Base-by-base conservation (phyloP, 495 filamentous ascomycete species). In the Aspergillus hancockii region DNA sequence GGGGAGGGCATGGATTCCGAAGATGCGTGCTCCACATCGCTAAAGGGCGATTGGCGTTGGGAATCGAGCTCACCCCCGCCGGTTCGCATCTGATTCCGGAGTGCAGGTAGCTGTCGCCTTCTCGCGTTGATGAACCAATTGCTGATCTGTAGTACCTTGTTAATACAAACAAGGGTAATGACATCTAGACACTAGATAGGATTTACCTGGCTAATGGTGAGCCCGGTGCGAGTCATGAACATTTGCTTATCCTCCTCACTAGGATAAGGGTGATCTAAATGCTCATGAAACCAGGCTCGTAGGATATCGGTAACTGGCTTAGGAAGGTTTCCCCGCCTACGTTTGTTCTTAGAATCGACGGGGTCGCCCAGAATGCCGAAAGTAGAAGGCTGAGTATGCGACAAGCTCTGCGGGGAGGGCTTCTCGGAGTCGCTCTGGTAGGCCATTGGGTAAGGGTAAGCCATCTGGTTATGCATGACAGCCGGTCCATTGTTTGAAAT, bases 61-160 rank as follows among this genome's bases (percentile, higher is more conserved):
- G 70, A 60, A 34, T 77, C 74, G n/a, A 65, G 43, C 36, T 76
- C 73, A 25, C 31, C 66, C 6, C 65, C 71, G 12, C 71, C 73
- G 28, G 66, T 75, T 19, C 78, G 78, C 68, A 77, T 74, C 55
- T 83, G 80, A 49, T 83, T 86, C 25, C 85, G 79, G 56, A 91
- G 75, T 21, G 74, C 74, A 18, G 90, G 90, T n/a, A 93, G 72
- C 60, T 91, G 87, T 43, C 92, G 85, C 47, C 92, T 81, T 53
- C 92, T 82, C 10, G 91, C 91, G 65, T 96, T 97, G 71, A 97
- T 97, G 71, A 96, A 97, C 92, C 92, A 97, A 67, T 97, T 97
- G 60, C 89, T 92, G 54, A 96, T 90, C 83, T 96, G 72, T 74
- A 62, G 25, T 23, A 23, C 12, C 7, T 7, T 49, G 3, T 57